Evolutionary conservation across 1,284 basidiomycete species (phyloP), one percentile per base, ranked within the genome.

Genomic region (Puccinia horiana): DNA sequence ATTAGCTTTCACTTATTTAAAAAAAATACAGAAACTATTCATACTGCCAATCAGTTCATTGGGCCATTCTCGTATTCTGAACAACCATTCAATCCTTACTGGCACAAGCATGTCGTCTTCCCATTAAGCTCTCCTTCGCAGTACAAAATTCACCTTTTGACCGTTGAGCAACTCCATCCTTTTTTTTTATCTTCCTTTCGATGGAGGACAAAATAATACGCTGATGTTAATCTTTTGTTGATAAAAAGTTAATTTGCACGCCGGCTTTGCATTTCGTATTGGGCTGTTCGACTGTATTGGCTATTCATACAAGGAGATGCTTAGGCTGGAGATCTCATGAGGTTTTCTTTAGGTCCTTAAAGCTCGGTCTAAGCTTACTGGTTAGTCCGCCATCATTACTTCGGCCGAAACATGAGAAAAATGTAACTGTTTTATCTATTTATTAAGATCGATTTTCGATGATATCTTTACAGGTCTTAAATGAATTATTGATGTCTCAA

Each of bases 401-500:
- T 11, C 56, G 23, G 23, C 56, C 23, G 6, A 6, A 6, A 9
- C 6, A 58, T 5, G 23, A 58, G 29, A 58, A 58, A 67, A 23
- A 69, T 35, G 14, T n/a, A 5, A 18, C 2, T 70, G 23, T 49
- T 69, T 40, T 44, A 23, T 42, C 65, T 42, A 8, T 40, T 65
- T 69, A 40, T 69, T 20, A 40, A 8, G 8, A 58, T n/a, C n/a
- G 35, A 65, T 9, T 14, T 26, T 6, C 18, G 40, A 67, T 6
- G 16, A 67, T 44, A 16, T 20, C 3, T n/a, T 23, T 35, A 3
- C 16, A 77, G 76, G 49, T 77, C 16, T 67, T 77, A 44, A 77
- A 77, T 35, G 61, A 77, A 47, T 32, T 77, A 67, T 65, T 77
- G 29, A 77, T 77, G 76, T 65, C 76, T 65, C 76, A 65, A 32